Evolutionary conservation across 2,329 filamentous ascomycete species (phyloP).

Genomic region (Apiospora kogelbergensis): DNA sequence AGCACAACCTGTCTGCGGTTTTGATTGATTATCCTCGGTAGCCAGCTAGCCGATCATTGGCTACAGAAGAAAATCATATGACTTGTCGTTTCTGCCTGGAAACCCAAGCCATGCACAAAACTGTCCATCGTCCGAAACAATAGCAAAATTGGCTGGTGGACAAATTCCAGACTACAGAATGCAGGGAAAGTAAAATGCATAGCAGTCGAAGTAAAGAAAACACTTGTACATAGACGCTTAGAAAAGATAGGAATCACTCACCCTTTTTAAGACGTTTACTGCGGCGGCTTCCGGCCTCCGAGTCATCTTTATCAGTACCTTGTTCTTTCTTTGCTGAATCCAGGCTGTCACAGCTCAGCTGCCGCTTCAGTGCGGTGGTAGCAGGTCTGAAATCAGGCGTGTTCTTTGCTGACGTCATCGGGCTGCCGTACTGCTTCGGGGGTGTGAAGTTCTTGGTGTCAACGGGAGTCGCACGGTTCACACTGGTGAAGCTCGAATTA

Average conservation of each 20-base stretch:
- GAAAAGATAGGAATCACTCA: slow-evolving; percentile 39
- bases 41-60: not conserved
- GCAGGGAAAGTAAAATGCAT: not conserved
- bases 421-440: slow-evolving; percentile 61
- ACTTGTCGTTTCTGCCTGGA: not conserved
- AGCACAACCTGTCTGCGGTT: not conserved
- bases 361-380: slow-evolving; percentile 72
- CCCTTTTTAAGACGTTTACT: slow-evolving; percentile 93
- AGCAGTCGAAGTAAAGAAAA: not conserved
- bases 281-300: slow-evolving; percentile 67
- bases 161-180: not conserved
- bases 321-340: slow-evolving; percentile 50
- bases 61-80: not conserved
- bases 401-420: slow-evolving; percentile 62
- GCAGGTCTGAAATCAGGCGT: slow-evolving; percentile 65
- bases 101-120: not conserved
- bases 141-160: not conserved
- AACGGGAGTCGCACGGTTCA: slow-evolving; percentile 52
- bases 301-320: slow-evolving; percentile 54
- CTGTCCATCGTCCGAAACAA: not conserved
- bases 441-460: slow-evolving; percentile 61
- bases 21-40: not conserved
- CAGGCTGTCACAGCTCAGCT: slow-evolving; percentile 61
- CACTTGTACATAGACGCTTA: not conserved
- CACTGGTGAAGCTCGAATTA: slow-evolving; percentile 67